phyloP scores from a whole-genome alignment of 495 filamentous ascomycete species.

The Aspergillus kassunensis region DNA sequence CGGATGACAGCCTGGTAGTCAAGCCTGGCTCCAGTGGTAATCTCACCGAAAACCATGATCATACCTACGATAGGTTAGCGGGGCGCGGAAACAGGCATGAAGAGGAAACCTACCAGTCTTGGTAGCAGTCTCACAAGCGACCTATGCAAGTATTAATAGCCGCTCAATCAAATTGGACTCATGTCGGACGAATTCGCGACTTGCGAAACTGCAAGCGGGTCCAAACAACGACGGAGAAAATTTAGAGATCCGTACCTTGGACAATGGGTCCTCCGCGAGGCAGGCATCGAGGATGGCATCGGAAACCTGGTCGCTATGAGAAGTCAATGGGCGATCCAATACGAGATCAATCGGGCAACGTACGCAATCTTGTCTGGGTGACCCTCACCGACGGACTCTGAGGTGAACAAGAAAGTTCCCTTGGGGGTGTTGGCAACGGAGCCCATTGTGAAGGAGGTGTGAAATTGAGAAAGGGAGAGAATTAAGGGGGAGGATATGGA shows the following conservation, averaged over 20 bases:
- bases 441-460: slow-evolving; percentile 53
- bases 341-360: slow-evolving; percentile 30
- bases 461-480: slow-evolving; percentile 15
- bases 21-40: slow-evolving; percentile 89
- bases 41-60: slow-evolving; percentile 99
- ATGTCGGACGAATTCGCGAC: slow-evolving; percentile 1
- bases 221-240: slow-evolving; percentile 4
- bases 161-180: not conserved
- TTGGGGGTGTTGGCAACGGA: slow-evolving; percentile 52
- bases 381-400: slow-evolving; percentile 96
- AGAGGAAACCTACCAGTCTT: slow-evolving; percentile 70
- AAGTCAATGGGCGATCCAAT: slow-evolving; percentile 8
- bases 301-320: slow-evolving; percentile 82
- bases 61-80: slow-evolving; percentile 52
- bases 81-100: slow-evolving; percentile 1
- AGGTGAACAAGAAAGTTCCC: slow-evolving; percentile 96
- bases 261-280: slow-evolving; percentile 86
- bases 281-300: slow-evolving; percentile 99
- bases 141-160: slow-evolving; percentile 27
- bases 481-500: slow-evolving; percentile 16
- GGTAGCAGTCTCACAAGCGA: slow-evolving; percentile 97
- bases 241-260: slow-evolving; percentile 58
- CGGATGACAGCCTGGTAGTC: slow-evolving; percentile 99
- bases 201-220: slow-evolving; percentile 7
- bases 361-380: slow-evolving; percentile 96